Evolutionary conservation across 1,284 basidiomycete genomes (phyloP).

Genomic region (Agaricales sp.): DNA sequence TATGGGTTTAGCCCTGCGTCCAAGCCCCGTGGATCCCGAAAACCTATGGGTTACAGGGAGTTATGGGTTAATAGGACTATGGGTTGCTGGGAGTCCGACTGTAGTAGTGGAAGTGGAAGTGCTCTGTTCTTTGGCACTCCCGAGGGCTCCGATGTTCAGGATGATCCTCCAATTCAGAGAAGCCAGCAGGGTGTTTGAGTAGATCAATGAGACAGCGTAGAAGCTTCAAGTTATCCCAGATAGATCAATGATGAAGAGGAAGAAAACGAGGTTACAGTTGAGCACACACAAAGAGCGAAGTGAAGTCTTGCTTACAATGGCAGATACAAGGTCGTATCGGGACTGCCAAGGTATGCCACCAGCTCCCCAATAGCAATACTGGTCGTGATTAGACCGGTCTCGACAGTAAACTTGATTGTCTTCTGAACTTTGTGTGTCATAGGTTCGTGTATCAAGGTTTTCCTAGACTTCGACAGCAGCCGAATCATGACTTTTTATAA

Average conservation of each 20-base stretch:
- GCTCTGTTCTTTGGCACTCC: no score
- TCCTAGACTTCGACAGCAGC: background rate
- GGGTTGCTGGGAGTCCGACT: slow-evolving; percentile 9
- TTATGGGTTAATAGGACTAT: slow-evolving; percentile 10
- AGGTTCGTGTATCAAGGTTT: background rate
- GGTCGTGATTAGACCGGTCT: background rate
- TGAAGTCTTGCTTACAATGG: no score
- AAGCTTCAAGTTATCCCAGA: no score
- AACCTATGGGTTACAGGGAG: slow-evolving; percentile 7
- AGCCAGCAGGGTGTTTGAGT: no score
- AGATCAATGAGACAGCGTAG: no score
- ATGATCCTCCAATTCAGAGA: no score
- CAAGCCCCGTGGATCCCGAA: slow-evolving; percentile 2
- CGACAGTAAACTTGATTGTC: background rate
- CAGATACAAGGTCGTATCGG: no score
- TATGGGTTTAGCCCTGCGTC: slow-evolving; percentile 8
- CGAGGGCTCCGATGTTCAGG: no score
- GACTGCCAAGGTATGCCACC: background rate
- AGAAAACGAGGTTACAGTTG: no score
- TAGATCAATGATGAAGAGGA: no score
- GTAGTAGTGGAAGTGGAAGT: no score
- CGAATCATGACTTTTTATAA: background rate
- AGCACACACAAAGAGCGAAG: no score
- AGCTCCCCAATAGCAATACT: background rate
- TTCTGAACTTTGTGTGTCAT: background rate